Percentiles rank a stretch among this genome's conserved stretches.
Conservation (phyloP, 768 basidiomycete genomes). For the Hypholoma sublateritium region DNA sequence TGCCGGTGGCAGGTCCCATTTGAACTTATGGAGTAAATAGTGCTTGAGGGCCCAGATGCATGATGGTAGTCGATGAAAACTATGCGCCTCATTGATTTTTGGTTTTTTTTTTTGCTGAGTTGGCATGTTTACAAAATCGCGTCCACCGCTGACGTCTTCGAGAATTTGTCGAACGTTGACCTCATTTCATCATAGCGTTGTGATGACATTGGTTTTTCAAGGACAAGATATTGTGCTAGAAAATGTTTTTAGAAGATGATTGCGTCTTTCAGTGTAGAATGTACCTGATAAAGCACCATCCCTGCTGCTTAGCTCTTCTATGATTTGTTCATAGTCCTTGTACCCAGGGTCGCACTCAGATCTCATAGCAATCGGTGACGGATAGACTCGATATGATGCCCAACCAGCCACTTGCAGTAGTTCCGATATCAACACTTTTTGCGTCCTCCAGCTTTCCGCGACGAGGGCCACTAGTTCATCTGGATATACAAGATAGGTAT, state of each 20-base stretch:
- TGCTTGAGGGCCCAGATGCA: too few species aligned
- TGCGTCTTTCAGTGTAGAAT: background rate
- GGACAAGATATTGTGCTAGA: background rate
- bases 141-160: background rate
- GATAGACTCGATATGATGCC: background rate
- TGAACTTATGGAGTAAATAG: too few species aligned
- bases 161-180: background rate
- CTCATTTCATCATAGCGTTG: background rate
- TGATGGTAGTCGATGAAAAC: too few species aligned
- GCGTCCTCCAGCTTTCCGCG: background rate
- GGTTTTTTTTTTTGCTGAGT: conserved; percentile 26
- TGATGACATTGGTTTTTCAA: background rate
- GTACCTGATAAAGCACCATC: background rate
- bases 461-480: background rate
- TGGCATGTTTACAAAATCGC: conserved; percentile 20
- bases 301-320: background rate
- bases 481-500: background rate
- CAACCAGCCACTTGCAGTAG: background rate
- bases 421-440: background rate
- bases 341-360: background rate
- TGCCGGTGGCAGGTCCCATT: too few species aligned
- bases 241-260: background rate
- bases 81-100: too few species aligned
- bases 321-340: background rate
- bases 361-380: background rate